phyloP scores from a whole-genome alignment of 2,329 filamentous ascomycete genomes.

The Xylaria multiplex region DNA sequence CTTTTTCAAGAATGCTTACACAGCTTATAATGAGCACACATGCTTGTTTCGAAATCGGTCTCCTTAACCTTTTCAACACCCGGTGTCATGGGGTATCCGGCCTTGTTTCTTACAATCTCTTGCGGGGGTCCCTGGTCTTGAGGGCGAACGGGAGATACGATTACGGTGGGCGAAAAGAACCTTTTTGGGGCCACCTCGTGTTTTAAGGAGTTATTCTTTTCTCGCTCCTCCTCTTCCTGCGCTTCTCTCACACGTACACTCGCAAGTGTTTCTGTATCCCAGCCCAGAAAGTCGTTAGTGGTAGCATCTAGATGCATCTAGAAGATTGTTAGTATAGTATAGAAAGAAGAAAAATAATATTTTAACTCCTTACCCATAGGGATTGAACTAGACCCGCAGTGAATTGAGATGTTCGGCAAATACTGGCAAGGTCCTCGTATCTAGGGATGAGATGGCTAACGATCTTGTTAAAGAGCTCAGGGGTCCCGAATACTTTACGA shows the following conservation, averaged over 20 bases:
- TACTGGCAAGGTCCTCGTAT: slow-evolving; percentile 40
- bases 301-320: slow-evolving; percentile 36
- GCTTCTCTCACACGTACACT: neutral
- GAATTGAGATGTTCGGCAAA: slow-evolving; percentile 41
- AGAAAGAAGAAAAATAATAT: neutral
- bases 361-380: slow-evolving; percentile 35
- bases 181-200: neutral
- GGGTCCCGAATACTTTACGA: slow-evolving; percentile 25
- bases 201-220: neutral
- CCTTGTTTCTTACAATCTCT: neutral
- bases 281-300: slow-evolving; percentile 17
- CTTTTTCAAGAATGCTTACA: slow-evolving; percentile 12
- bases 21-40: slow-evolving; percentile 27
- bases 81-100: slow-evolving; percentile 26
- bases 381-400: slow-evolving; percentile 29
- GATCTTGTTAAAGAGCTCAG: slow-evolving; percentile 38
- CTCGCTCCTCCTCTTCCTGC: neutral
- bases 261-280: neutral
- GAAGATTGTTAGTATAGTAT: slow-evolving; percentile 25
- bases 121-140: slow-evolving; percentile 10
- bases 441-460: slow-evolving; percentile 29
- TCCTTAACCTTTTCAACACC: slow-evolving; percentile 1
- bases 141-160: slow-evolving; percentile 28
- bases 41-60: neutral
- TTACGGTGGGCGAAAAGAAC: slow-evolving; percentile 15